Base-by-base conservation (phyloP, 371 early-diverging fungal genomes). In the Dipsacomyces acuminosporus region DNA sequence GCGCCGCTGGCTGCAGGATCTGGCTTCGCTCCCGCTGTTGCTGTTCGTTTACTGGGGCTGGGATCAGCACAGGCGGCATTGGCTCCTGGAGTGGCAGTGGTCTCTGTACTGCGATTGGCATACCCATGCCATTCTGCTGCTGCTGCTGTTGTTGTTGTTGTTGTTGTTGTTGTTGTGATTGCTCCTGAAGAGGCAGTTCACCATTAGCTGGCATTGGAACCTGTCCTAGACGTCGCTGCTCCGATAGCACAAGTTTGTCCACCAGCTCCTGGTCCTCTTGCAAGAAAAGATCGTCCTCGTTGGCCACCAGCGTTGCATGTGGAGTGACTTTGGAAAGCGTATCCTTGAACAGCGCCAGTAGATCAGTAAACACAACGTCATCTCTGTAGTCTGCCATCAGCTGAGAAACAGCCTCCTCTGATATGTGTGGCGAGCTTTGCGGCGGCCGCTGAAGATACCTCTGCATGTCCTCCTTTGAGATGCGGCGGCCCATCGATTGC, bases 371-470 rank as follows among this genome's bases (percentile, higher is more conserved):
- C 15, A 65, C 61, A 6, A 26, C 19, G 35, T 65, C 60, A 17
- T 60, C 65, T 2, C 36, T 20, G 22, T 66, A 36, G 9, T 53
- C 47, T n/a, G 41, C 40, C 5, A 41, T 40, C 20, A 61, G 44
- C 38, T 3, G 17, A 1, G 20, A 41, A 17, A 41, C 18, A 9
- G 24, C 41, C 7, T 20, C 51, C 1, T 18, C n/a, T 0, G 54
- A 8, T 2, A 61, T 49, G 11, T 14, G 1, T 6, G 34, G 19
- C 4, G 33, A 2, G 0, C 18, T 2, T 0, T 8, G 3, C 1
- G 67, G 71, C 0, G 83, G 86, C 1, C 35, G 26, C 20, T 56
- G 54, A 33, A 78, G 78, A 45, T 82, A 85, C 13, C 61, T 33
- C 41, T 72, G 61, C 67, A 80, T 63, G 21, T 82, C 79, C 1